Evolutionary conservation across 1,284 basidiomycete genomes (phyloP).

Genomic region (Rhodotorula sp.): DNA sequence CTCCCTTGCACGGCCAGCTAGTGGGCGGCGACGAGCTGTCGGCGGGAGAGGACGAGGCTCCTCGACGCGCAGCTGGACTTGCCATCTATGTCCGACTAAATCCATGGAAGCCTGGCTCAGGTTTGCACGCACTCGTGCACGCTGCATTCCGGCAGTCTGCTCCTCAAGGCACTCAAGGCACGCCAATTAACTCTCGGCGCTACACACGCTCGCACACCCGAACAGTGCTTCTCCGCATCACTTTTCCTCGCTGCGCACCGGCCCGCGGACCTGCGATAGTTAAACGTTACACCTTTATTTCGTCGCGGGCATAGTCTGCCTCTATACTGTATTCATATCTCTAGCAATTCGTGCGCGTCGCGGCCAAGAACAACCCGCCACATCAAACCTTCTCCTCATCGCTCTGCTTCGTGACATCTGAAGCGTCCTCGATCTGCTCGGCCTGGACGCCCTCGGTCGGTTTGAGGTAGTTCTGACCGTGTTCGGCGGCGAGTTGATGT

Average conservation of each 20-base stretch:
- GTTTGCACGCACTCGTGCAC: no score
- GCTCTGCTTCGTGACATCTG: slow-evolving; percentile 2
- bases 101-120: no score
- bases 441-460: neutral
- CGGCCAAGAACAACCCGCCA: neutral
- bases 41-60: no score
- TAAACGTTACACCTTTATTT: neutral
- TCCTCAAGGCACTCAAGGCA: no score
- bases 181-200: no score
- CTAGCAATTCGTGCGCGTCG: neutral
- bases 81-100: no score
- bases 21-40: neutral
- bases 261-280: neutral
- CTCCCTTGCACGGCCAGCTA: neutral
- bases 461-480: slow-evolving; percentile 19
- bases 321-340: neutral
- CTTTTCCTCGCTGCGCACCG: no score
- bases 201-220: no score
- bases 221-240: no score
- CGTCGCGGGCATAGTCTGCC: neutral
- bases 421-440: slow-evolving; percentile 26
- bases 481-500: slow-evolving; percentile 6
- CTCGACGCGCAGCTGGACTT: no score
- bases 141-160: no score
- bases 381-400: slow-evolving; percentile 5